Evolutionary conservation across 2,329 filamentous ascomycete genomes (phyloP).

Genomic region (Stemphylium vesicarium): DNA sequence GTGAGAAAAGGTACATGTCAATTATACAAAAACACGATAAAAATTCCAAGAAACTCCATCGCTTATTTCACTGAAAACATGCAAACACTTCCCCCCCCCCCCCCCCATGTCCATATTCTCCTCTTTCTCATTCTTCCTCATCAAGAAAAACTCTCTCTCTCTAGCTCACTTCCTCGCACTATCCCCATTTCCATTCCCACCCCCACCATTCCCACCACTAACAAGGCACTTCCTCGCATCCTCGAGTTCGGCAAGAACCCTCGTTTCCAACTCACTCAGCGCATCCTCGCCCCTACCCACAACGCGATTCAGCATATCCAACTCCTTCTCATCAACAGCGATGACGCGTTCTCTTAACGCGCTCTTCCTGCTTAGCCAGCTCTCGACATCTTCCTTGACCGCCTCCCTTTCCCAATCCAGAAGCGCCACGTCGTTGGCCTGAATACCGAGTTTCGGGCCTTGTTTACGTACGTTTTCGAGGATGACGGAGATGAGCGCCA

Average conservation of each 20-base stretch:
- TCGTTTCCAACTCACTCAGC: constrained; percentile 72
- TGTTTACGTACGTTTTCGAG: constrained; percentile 68
- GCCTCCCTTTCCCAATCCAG: constrained; percentile 76
- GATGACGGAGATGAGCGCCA: constrained; percentile 77
- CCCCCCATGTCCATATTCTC: no score
- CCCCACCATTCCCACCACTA: constrained; percentile 20
- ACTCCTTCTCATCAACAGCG: constrained; percentile 74
- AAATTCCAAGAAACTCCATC: no score
- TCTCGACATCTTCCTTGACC: constrained; percentile 82
- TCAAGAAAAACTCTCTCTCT: no score
- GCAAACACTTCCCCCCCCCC: no score
- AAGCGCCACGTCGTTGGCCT: constrained; percentile 68
- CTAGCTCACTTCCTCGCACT: constrained; percentile 6
- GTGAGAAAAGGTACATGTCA: no score
- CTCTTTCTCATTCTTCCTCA: no score
- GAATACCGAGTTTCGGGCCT: constrained; percentile 53
- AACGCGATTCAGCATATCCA: constrained; percentile 59
- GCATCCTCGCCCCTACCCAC: constrained; percentile 36
- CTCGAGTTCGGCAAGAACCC: constrained; percentile 62
- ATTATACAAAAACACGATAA: no score
- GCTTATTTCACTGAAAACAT: no score
- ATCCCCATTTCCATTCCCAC: constrained; percentile 14
- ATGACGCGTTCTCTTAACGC: constrained; percentile 75
- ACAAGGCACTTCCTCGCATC: constrained; percentile 48
- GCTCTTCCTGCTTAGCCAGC: constrained; percentile 74